These are phyloP conservation scores for Crucihimalaya himalaica DNA, from an alignment of 345 rosid genomes.

Conservation along the genomic window DNA sequence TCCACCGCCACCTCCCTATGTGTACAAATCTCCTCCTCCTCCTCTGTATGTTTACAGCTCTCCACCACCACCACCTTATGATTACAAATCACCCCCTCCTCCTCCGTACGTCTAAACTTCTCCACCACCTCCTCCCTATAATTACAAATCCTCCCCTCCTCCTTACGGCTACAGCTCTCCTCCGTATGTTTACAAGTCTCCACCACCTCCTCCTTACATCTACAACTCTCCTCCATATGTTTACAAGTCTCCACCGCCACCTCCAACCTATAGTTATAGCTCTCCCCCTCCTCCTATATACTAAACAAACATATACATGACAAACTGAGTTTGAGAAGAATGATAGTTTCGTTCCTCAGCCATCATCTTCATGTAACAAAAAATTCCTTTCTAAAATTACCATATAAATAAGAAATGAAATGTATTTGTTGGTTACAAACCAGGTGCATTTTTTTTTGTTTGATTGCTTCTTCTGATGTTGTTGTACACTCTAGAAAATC, in stretches of 20 bases:
- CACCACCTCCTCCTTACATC: background rate
- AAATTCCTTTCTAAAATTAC: background rate
- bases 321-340: background rate
- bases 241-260: background rate
- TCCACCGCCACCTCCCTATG: background rate
- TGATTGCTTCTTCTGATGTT: background rate
- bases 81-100: background rate
- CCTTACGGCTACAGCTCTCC: background rate
- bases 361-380: background rate
- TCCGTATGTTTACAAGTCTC: background rate
- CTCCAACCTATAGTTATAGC: conserved; percentile 5
- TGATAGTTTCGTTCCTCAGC: background rate
- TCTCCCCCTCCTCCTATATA: background rate
- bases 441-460: background rate
- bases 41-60: background rate
- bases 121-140: background rate
- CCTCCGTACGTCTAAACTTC: background rate
- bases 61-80: background rate
- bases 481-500: background rate
- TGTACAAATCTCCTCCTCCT: background rate
- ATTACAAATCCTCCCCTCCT: background rate
- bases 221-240: background rate
- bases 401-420: background rate
- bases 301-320: background rate
- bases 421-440: background rate